A percentile compares a stretch with the other conserved stretches of the same genome.
phyloP scores from a whole-genome alignment of 75 land plant species.

The Cupressus sempervirens region DNA sequence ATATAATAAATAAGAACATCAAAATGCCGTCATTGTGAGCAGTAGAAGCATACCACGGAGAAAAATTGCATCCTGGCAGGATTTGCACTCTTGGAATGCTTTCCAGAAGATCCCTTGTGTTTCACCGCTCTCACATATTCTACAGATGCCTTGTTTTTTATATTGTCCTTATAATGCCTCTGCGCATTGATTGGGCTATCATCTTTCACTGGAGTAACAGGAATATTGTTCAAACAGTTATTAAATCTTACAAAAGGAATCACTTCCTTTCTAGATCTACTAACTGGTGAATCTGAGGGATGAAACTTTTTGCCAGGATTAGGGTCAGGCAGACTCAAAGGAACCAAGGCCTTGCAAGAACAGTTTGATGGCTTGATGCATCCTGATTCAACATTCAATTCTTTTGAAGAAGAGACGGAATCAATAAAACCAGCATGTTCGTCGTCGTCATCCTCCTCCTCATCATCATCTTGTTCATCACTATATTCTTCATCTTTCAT shows the following conservation, averaged over 20 bases:
- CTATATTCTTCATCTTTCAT: constrained; percentile 2
- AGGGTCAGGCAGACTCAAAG: neutral
- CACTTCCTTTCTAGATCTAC: neutral
- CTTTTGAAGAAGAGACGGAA: neutral
- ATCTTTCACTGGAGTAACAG: neutral
- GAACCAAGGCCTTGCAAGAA: neutral
- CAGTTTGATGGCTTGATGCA: neutral
- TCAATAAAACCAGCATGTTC: neutral
- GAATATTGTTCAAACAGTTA: neutral
- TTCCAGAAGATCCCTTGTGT: neutral
- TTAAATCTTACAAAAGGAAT: neutral
- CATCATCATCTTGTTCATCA: neutral
- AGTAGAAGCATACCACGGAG: neutral
- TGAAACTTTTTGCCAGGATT: neutral
- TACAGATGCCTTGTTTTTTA: neutral
- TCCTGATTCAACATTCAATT: neutral
- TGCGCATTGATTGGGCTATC: neutral
- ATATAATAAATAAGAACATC: neutral
- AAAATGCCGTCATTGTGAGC: neutral
- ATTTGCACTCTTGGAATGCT: neutral
- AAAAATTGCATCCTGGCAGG: constrained; percentile 1
- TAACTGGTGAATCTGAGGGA: neutral
- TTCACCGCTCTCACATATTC: neutral
- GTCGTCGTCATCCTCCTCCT: neutral
- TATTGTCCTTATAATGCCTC: neutral